Conservation (phyloP, 2,329 filamentous ascomycete genomes). For the Zopfia rhizophila region DNA sequence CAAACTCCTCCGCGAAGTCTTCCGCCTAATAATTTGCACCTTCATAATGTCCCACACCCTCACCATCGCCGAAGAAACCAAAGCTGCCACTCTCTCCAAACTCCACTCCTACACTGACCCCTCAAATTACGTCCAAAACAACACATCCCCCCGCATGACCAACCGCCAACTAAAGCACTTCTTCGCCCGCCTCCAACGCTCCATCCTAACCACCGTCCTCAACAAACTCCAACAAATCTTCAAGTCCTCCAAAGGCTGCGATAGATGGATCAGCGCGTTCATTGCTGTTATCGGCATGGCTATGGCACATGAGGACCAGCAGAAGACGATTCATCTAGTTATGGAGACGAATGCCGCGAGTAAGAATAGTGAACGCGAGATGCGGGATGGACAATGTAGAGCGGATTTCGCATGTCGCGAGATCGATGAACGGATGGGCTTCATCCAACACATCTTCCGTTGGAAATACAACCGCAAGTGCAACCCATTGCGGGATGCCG, state of each 20-base stretch:
- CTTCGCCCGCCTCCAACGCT: conserved; percentile 56
- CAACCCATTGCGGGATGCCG: conserved; percentile 51
- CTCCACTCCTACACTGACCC: conserved; percentile 51
- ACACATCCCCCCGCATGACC: conserved; percentile 58
- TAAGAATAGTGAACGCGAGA: conserved; percentile 33
- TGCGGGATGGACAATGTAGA: conserved; percentile 39
- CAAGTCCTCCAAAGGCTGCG: conserved; percentile 55
- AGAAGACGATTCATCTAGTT: conserved; percentile 58
- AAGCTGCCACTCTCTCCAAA: conserved; percentile 47
- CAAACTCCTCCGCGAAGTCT: conserved; percentile 55
- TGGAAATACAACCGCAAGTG: conserved; percentile 60
- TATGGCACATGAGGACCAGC: conserved; percentile 60
- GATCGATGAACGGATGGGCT: conserved; percentile 57
- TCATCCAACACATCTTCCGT: conserved; percentile 58
- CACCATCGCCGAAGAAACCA: conserved; percentile 54
- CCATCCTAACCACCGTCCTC: conserved; percentile 55
- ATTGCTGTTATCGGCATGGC: conserved; percentile 58
- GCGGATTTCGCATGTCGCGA: conserved; percentile 54
- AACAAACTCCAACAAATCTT: conserved; percentile 60
- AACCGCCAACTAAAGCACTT: conserved; percentile 63
- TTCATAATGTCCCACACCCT: conserved; percentile 62
- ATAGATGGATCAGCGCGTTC: conserved; percentile 59
- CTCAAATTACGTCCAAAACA: conserved; percentile 39
- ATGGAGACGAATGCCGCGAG: conserved; percentile 52
- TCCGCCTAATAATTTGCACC: conserved; percentile 59